Evolutionary conservation across 331 rosid species (phyloP).

Genomic region (Pyracantha coccinea): DNA sequence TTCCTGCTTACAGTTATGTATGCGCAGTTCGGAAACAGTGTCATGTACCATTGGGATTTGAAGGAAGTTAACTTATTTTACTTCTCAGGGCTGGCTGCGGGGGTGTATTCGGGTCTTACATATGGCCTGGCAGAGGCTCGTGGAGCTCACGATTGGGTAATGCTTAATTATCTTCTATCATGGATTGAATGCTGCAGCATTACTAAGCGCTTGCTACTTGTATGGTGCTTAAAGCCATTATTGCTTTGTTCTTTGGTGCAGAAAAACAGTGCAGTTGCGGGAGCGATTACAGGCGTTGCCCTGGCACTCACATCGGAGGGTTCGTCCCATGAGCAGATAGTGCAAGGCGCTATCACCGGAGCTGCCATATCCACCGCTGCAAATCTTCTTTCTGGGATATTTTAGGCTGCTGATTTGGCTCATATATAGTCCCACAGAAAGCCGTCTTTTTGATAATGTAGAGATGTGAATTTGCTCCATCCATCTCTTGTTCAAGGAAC

Average conservation of each 20-base stretch:
- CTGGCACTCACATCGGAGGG: conserved; percentile 55
- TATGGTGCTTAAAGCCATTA: background rate
- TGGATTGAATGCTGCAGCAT: background rate
- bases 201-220: background rate
- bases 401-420: conserved; percentile 15
- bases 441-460: background rate
- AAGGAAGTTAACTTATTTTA: background rate
- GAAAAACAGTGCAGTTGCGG: conserved; percentile 89
- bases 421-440: background rate
- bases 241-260: conserved; percentile 29
- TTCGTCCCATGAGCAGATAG: conserved; percentile 70
- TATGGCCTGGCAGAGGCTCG: conserved; percentile 85
- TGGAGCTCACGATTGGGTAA: conserved; percentile 88
- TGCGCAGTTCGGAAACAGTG: background rate
- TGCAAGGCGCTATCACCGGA: conserved; percentile 80
- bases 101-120: conserved; percentile 78
- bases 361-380: conserved; percentile 87
- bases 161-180: background rate
- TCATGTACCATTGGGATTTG: background rate
- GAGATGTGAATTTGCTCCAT: background rate
- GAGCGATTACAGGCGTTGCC: conserved; percentile 71
- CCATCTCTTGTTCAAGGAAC: background rate
- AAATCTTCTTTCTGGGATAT: conserved; percentile 61
- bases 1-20: background rate
- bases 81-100: conserved; percentile 69